phyloP scores from a whole-genome alignment of 2,329 filamentous ascomycete species.

The Rutstroemia sp. region DNA sequence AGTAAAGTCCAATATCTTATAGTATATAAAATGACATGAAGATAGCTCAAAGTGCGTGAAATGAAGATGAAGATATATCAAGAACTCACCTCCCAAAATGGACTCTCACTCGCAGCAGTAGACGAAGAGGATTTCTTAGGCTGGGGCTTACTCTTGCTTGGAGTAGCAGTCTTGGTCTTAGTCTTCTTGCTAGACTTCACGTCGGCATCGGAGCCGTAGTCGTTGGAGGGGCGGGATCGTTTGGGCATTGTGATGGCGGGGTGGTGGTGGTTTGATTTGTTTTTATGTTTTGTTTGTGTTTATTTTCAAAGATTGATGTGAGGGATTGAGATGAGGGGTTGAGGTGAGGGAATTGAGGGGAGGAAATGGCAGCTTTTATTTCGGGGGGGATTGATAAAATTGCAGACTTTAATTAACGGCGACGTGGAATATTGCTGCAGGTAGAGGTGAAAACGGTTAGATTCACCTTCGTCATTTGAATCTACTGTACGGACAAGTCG shows the following conservation, averaged over 20 bases:
- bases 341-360: too few relatives aligned
- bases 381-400: too few relatives aligned
- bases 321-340: too few relatives aligned
- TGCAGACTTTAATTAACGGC: too few relatives aligned
- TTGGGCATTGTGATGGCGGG: slow-evolving; percentile 20
- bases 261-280: background rate
- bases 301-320: background rate
- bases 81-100: slow-evolving; percentile 47
- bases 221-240: slow-evolving; percentile 22
- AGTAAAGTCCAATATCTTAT: background rate
- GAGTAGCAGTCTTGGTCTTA: background rate
- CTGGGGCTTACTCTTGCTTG: slow-evolving; percentile 31
- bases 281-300: background rate
- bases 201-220: slow-evolving; percentile 30
- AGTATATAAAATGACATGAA: background rate
- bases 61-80: background rate
- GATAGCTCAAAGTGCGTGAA: background rate
- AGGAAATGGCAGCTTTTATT: too few relatives aligned
- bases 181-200: background rate
- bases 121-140: slow-evolving; percentile 33
- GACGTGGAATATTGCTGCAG: background rate
- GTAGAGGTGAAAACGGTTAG: too few relatives aligned
- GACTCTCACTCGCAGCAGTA: slow-evolving; percentile 40
- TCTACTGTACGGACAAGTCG: too few relatives aligned
- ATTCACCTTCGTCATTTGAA: too few relatives aligned